These are phyloP conservation scores for Parasitella parasitica DNA, from an alignment of 371 early-diverging fungal genomes.

Conservation along the genomic window DNA sequence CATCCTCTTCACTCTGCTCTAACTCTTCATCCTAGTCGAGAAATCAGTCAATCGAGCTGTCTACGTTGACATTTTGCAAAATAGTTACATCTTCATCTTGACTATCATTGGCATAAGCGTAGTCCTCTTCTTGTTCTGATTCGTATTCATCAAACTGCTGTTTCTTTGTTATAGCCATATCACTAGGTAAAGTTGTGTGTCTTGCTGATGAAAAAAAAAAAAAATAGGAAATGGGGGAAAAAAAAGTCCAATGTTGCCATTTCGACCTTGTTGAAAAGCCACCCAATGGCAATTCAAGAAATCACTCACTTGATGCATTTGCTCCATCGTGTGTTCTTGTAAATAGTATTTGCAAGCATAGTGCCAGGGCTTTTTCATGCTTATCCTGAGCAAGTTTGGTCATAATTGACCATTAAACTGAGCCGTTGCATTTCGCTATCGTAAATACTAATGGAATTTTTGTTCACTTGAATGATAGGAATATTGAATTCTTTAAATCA, in stretches of 20 bases:
- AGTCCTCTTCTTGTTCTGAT: slow-evolving; percentile 16
- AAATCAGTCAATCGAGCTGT: neutral
- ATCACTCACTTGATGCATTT: neutral
- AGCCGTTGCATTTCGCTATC: too few relatives aligned
- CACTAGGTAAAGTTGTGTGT: neutral
- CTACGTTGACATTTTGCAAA: neutral
- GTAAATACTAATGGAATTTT: too few relatives aligned
- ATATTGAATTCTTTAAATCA: too few relatives aligned
- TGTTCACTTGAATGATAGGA: too few relatives aligned
- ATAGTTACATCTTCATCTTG: slow-evolving; percentile 12
- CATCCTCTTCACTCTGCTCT: slow-evolving; percentile 12
- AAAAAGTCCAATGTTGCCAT: neutral
- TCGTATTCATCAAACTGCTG: slow-evolving; percentile 10
- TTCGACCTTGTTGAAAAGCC: neutral
- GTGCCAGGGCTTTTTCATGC: too few relatives aligned
- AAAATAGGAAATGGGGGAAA: neutral
- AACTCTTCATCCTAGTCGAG: slow-evolving; percentile 9
- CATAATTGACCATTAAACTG: too few relatives aligned
- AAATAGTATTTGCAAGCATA: too few relatives aligned
- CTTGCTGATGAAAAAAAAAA: neutral
- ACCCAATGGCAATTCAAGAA: neutral
- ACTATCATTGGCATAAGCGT: slow-evolving; percentile 6
- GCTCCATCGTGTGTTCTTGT: too few relatives aligned
- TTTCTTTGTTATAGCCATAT: slow-evolving; percentile 9
- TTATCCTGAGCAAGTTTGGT: too few relatives aligned